Evolutionary conservation across 768 basidiomycete genomes (phyloP), one percentile per base, ranked within the genome.

Genomic region (Suillus sp.): DNA sequence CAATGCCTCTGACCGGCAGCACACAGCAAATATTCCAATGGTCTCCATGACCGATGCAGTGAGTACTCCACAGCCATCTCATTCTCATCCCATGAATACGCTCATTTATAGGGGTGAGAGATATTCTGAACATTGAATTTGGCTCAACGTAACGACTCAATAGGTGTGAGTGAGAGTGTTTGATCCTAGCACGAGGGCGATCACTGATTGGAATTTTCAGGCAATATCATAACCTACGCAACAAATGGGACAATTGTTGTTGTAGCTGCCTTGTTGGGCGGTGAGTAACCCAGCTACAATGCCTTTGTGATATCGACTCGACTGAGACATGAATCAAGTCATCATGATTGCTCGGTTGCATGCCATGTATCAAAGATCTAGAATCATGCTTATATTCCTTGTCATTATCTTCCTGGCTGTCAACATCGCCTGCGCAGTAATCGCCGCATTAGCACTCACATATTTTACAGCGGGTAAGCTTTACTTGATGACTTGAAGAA

Each of bases 161-260:
- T n/a, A 43, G 43, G 43, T 43, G 43, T n/a, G 10, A n/a, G 43
- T 43, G 8, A 0, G 4, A 20, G 20, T 43, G 4, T 11, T 4
- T 43, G n/a, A 43, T 11, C 4, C 43, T n/a, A 43, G 20, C n/a
- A n/a, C 10, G 9, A 43, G 9, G 42, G 10, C n/a, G n/a, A n/a
- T n/a, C 9, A 11, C 10, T 43, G 16, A 43, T 43, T 3, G 18
- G 4, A 10, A n/a, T 20, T 43, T 10, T n/a, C n/a, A 43, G 43
- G 43, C n/a, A 11, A n/a, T 2, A n/a, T n/a, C 0, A 3, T n/a
- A 4, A 0, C 1, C 43, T n/a, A 43, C 9, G n/a, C 10, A n/a
- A n/a, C 2, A 43, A n/a, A 43, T n/a, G 20, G 20, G n/a, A n/a
- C 10, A 20, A 43, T 10, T n/a, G 0, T 43, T 3, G 43, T n/a